Evolutionary conservation across 169 alveolate species (phyloP).

Genomic region (Neospora caninum): DNA sequence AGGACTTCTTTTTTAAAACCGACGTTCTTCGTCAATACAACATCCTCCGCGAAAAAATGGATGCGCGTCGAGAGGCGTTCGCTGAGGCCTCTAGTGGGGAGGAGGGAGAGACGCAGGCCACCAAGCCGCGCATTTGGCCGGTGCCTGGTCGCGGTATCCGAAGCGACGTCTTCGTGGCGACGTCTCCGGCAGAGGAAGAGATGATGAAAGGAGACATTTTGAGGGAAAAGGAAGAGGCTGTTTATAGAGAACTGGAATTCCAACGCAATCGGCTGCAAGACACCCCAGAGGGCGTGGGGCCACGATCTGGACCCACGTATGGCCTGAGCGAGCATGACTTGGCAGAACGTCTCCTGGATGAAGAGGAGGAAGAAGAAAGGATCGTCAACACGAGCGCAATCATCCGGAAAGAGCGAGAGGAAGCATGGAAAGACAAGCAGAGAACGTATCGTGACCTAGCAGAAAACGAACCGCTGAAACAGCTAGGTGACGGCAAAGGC

Average conservation of each 20-base stretch:
- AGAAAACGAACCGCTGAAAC: slow-evolving; percentile 32
- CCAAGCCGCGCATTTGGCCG: not conserved
- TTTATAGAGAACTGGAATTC: not conserved
- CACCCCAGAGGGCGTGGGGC: not conserved
- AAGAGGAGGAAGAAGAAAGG: slow-evolving; percentile 57
- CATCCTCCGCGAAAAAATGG: slow-evolving; percentile 41
- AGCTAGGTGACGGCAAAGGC: slow-evolving; percentile 59
- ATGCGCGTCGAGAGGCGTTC: slow-evolving; percentile 25
- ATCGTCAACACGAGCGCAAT: slow-evolving; percentile 50
- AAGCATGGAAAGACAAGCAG: slow-evolving; percentile 38
- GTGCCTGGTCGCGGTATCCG: not conserved
- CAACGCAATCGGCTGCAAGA: not conserved
- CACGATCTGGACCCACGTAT: not conserved
- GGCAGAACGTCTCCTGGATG: slow-evolving; percentile 54
- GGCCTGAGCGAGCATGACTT: not conserved
- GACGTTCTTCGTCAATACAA: slow-evolving; percentile 85
- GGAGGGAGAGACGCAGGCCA: not conserved
- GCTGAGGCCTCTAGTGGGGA: not conserved
- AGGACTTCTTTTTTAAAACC: slow-evolving; percentile 80
- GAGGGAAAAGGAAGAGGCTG: not conserved
- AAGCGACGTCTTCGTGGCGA: not conserved
- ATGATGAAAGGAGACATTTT: not conserved
- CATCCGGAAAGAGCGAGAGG: slow-evolving; percentile 47
- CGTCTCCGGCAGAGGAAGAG: not conserved
- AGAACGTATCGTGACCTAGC: slow-evolving; percentile 30